Conservation (phyloP, 352 stramenopile genomes). For the Pythium sp. region DNA sequence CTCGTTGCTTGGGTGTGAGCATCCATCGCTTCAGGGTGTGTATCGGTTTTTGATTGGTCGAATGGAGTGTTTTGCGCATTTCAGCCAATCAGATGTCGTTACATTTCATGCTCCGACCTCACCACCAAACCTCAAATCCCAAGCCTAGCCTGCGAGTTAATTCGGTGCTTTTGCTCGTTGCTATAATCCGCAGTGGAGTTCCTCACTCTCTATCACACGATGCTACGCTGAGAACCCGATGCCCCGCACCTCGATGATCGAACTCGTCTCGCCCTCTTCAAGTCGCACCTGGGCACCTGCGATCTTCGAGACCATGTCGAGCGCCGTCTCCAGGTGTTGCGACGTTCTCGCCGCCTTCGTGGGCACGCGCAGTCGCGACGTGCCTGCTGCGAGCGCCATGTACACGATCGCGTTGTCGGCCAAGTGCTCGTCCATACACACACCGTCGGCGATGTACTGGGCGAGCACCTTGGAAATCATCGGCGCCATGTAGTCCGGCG, state of each 20-base stretch:
- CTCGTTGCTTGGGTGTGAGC: too few relatives aligned
- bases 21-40: too few relatives aligned
- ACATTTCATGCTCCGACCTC: too few relatives aligned
- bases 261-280: slow-evolving; percentile 36
- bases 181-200: too few relatives aligned
- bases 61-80: too few relatives aligned
- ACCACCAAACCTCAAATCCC: too few relatives aligned
- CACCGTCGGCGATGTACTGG: slow-evolving; percentile 34
- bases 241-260: slow-evolving; percentile 47
- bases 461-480: slow-evolving; percentile 23
- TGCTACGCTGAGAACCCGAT: slow-evolving; percentile 21
- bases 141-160: too few relatives aligned
- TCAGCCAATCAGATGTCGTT: too few relatives aligned
- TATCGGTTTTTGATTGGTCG: too few relatives aligned
- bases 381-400: slow-evolving; percentile 57
- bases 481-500: slow-evolving; percentile 33
- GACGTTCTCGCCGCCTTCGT: slow-evolving; percentile 39
- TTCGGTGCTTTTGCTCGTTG: too few relatives aligned
- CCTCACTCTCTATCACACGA: background rate
- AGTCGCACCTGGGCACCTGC: slow-evolving; percentile 38
- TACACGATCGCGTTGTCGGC: slow-evolving; percentile 70
- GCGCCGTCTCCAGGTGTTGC: slow-evolving; percentile 54
- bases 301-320: slow-evolving; percentile 36
- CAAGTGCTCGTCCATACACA: slow-evolving; percentile 72
- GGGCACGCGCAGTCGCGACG: slow-evolving; percentile 51